These are phyloP conservation scores for Moniliella sp. DNA, from an alignment of 1,284 basidiomycete genomes.

Conservation along the genomic window DNA sequence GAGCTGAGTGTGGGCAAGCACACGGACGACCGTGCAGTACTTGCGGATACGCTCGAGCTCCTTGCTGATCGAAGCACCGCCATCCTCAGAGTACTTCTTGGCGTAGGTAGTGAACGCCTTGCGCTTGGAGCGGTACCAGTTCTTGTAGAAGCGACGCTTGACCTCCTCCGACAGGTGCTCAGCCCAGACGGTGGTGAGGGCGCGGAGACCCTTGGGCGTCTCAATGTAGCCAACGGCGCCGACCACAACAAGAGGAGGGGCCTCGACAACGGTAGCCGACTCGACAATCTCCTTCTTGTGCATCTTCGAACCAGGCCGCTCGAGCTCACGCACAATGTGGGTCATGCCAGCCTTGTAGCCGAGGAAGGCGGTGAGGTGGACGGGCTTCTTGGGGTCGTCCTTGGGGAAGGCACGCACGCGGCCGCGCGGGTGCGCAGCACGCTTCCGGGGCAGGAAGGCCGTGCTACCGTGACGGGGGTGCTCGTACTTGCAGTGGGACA, in stretches of 20 bases:
- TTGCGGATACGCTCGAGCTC: slow-evolving; percentile 99
- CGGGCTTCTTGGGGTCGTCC: slow-evolving; percentile 98
- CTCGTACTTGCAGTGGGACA: slow-evolving; percentile 18
- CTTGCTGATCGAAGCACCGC: slow-evolving; percentile 70
- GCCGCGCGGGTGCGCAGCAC: slow-evolving; percentile 32
- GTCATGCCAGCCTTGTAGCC: slow-evolving; percentile 99
- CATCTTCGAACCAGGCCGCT: slow-evolving; percentile 66
- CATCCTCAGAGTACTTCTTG: slow-evolving; percentile 93
- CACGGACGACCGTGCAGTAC: slow-evolving; percentile 98
- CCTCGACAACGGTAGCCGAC: slow-evolving; percentile 86
- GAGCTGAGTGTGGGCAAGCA: slow-evolving; percentile 84
- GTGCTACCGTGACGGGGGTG: slow-evolving; percentile 33
- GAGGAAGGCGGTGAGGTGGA: slow-evolving; percentile 92
- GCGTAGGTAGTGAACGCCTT: slow-evolving; percentile 97
- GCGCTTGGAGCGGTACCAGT: slow-evolving; percentile 99
- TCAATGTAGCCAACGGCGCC: slow-evolving; percentile 99
- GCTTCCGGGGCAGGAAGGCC: slow-evolving; percentile 34
- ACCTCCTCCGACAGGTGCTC: slow-evolving; percentile 55
- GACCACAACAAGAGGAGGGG: slow-evolving; percentile 85
- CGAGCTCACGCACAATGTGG: slow-evolving; percentile 94
- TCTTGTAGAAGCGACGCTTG: slow-evolving; percentile 99
- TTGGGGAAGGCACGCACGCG: slow-evolving; percentile 36
- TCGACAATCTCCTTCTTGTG: slow-evolving; percentile 70
- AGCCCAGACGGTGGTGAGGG: slow-evolving; percentile 48
- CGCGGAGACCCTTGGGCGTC: slow-evolving; percentile 93